These are phyloP conservation scores for Penium margaritaceum DNA, from an alignment of 139 green algal genomes.

Conservation along the genomic window DNA sequence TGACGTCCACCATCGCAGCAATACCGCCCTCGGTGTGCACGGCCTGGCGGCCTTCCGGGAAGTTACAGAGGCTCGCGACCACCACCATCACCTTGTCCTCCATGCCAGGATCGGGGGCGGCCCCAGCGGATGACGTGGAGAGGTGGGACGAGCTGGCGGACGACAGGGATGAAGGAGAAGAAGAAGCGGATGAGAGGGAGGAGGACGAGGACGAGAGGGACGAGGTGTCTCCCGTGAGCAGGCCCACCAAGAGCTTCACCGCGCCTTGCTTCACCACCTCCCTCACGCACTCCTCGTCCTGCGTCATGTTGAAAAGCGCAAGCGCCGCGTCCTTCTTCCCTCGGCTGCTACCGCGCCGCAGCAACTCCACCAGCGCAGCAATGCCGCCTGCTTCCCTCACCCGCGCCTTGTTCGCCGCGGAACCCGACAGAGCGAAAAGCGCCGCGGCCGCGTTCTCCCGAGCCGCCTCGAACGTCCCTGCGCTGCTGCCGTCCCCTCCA, in stretches of 20 bases:
- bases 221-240: too few species aligned
- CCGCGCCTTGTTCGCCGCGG: constrained; percentile 4
- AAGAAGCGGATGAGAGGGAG: too few species aligned
- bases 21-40: constrained; percentile 19
- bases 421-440: constrained; percentile 37
- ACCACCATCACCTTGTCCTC: constrained; percentile 35
- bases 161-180: too few species aligned
- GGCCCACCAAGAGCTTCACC: too few species aligned
- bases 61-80: constrained; percentile 27
- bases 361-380: constrained; percentile 8
- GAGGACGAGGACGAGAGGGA: too few species aligned
- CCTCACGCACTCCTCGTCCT: too few species aligned
- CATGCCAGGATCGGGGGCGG: constrained; percentile 9
- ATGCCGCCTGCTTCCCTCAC: constrained; percentile 19
- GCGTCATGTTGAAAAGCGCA: constrained; percentile 21
- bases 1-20: constrained; percentile 15
- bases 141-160: too few species aligned
- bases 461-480: too few species aligned
- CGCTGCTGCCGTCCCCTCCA: too few species aligned
- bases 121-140: too few species aligned
- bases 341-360: background rate
- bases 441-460: constrained; percentile 26
- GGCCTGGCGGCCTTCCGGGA: constrained; percentile 20
- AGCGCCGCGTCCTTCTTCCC: constrained; percentile 22
- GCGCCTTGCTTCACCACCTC: too few species aligned